phyloP scores from a whole-genome alignment of 2,329 filamentous ascomycete species.

The Zymoseptoria passerinii region DNA sequence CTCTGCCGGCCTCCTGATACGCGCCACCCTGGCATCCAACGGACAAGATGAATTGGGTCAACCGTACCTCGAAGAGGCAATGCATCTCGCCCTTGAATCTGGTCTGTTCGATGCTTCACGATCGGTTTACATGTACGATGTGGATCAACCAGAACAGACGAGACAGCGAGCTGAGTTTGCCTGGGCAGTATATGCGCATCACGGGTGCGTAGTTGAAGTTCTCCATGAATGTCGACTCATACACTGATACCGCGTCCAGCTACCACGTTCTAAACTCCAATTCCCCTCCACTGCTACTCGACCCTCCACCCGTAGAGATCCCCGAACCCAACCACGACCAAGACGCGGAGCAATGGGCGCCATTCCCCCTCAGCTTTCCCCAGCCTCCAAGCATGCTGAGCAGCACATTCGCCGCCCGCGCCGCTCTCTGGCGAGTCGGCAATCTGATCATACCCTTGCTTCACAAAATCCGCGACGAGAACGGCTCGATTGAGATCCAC shows the following conservation, averaged over 20 bases:
- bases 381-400: constrained; percentile 4
- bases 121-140: neutral
- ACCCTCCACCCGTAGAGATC: neutral
- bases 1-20: constrained; percentile 6
- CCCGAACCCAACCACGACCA: neutral
- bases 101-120: neutral
- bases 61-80: constrained; percentile 3
- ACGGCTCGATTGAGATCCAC: neutral
- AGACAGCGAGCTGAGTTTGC: constrained; percentile 4
- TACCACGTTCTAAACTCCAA: constrained; percentile 4
- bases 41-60: constrained; percentile 5
- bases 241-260: neutral
- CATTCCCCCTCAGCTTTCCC: constrained; percentile 1
- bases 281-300: neutral
- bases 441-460: constrained; percentile 2
- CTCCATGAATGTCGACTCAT: neutral
- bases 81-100: constrained; percentile 1
- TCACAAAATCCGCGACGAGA: neutral
- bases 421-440: constrained; percentile 4
- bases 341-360: constrained; percentile 4
- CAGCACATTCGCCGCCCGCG: constrained; percentile 2
- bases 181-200: constrained; percentile 6
- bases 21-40: constrained; percentile 2
- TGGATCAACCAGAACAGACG: neutral
- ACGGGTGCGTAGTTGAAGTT: constrained; percentile 2